These are phyloP conservation scores for Trebouxiophyceae sp. DNA, from an alignment of 163 green algal species.

Conservation along the genomic window DNA sequence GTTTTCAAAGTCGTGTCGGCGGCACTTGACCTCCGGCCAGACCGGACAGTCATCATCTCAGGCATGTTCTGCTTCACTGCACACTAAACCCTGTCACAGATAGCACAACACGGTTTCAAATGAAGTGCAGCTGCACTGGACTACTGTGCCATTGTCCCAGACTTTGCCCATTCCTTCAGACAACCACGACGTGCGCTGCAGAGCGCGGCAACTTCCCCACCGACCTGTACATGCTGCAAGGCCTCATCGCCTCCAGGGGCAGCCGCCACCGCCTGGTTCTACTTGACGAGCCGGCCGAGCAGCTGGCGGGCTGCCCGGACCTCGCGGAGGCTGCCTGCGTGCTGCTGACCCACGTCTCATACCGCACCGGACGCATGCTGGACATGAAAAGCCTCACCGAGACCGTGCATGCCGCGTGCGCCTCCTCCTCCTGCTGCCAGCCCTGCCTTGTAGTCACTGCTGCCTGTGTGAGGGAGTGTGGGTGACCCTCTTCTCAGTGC, in stretches of 20 bases:
- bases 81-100: too few relatives aligned
- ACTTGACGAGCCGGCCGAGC: not conserved
- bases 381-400: constrained; percentile 3
- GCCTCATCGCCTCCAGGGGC: constrained; percentile 3
- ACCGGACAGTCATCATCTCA: constrained; percentile 8
- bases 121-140: too few relatives aligned
- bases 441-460: too few relatives aligned
- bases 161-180: not conserved
- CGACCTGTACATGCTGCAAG: constrained; percentile 12
- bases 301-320: not conserved
- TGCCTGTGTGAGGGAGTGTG: too few relatives aligned
- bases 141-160: not conserved
- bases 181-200: not conserved
- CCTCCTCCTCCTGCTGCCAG: too few relatives aligned
- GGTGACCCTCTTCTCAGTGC: too few relatives aligned
- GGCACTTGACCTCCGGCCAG: constrained; percentile 5
- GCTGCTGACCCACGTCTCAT: constrained; percentile 12
- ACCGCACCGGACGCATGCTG: constrained; percentile 11
- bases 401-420: not conserved
- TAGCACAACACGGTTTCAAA: too few relatives aligned
- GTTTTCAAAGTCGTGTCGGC: constrained; percentile 11
- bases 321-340: constrained; percentile 1
- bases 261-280: constrained; percentile 1
- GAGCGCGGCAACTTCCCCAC: constrained; percentile 13
- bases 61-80: not conserved